Base-by-base conservation (phyloP, 2,329 filamentous ascomycete species). In the Cercospora berteroae region DNA sequence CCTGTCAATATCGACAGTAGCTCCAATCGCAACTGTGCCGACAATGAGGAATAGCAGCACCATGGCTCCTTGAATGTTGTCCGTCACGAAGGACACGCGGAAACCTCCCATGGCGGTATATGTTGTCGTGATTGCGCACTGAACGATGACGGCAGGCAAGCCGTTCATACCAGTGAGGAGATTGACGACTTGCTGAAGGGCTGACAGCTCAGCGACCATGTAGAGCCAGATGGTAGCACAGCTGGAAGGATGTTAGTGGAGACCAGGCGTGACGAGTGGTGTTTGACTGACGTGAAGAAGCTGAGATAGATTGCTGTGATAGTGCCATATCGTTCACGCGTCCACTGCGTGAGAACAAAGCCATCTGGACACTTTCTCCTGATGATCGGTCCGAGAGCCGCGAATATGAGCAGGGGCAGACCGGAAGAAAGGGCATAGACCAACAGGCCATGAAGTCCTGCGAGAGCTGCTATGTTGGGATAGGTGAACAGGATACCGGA, bases 331-430 rank as follows among this genome's bases (percentile, higher is more conserved):
- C 92, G 86, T 80, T 93, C 89, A 66, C 90, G 85, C 20, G 90
- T 90, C 92, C 92, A 95, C 77, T 94, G 91, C 0, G 92, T 95
- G 70, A 95, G 80, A 60, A 95, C 91, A 72, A 95, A 95, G 1
- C 92, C 92, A 70, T 94, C 89, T 0, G 92, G 92, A 67, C 91
- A 94, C 79, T 91, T 92, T 73, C 84, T 86, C 62, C 92, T 86
- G 75, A 95, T 93, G 74, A 93, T 88, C 12, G 91, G 91, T 0
- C 91, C 91, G 9, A 95, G 82, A 55, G 83, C 84, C 16, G 90
- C 91, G 76, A 95, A 95, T 59, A 90, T 82, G 75, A 95, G 81
- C 61, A 95, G 83, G 2, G 92, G 92, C 64, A 92, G 82, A 1
- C 90, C 83, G 1, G 90, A 91, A 2, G 90, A 84, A 18, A 94